phyloP scores from a whole-genome alignment of 2,329 filamentous ascomycete genomes.

The Chalaropsis thielavioides region DNA sequence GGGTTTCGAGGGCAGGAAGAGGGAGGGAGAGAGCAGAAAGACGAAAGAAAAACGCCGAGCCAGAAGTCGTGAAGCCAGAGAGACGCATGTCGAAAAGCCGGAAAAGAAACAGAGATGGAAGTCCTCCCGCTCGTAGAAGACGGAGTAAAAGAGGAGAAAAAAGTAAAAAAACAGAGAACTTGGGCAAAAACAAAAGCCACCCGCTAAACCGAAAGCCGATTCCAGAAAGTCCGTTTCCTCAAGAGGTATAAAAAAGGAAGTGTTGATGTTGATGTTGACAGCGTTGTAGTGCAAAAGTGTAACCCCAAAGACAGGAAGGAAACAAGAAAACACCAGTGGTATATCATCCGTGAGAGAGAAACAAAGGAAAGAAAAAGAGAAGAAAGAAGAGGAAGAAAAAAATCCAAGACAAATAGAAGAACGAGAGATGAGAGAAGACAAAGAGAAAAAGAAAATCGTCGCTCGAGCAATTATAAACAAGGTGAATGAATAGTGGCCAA shows the following conservation, averaged over 20 bases:
- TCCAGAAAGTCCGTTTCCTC: conserved; percentile 8
- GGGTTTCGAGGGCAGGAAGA: neutral
- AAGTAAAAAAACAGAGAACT: conserved; percentile 6
- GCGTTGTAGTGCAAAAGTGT: conserved; percentile 4
- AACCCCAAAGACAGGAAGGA: conserved; percentile 11
- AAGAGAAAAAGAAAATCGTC: conserved; percentile 3
- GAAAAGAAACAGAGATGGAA: conserved; percentile 1
- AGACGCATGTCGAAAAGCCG: conserved; percentile 6
- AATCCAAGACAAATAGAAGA: conserved; percentile 7
- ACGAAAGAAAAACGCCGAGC: conserved; percentile 8
- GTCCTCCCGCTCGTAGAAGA: conserved; percentile 3
- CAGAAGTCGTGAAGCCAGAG: conserved; percentile 8
- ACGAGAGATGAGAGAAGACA: neutral
- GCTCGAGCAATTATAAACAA: conserved; percentile 5
- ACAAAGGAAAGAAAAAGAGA: conserved; percentile 1
- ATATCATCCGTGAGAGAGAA: conserved; percentile 10
- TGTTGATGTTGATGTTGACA: too few species aligned
- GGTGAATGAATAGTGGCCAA: neutral
- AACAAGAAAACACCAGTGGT: conserved; percentile 10
- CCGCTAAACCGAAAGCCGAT: conserved; percentile 11
- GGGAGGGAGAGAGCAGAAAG: neutral
- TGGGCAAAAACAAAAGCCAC: conserved; percentile 8
- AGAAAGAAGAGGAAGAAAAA: conserved; percentile 9
- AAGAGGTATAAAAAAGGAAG: conserved; percentile 1
- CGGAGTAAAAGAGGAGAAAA: neutral